phyloP scores from a whole-genome alignment of 257 asterid genomes.

The Jacaranda copaia region DNA sequence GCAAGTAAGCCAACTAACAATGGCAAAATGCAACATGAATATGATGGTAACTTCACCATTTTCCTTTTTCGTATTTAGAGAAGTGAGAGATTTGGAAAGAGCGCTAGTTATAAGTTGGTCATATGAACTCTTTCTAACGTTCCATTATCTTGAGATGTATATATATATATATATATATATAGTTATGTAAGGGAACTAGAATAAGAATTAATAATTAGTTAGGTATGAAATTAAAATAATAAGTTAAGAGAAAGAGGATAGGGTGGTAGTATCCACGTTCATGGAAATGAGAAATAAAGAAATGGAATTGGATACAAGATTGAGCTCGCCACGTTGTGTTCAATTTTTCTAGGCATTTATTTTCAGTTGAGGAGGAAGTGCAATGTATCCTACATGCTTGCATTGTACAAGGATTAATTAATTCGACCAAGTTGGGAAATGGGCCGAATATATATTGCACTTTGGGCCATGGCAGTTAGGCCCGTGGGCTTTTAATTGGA shows the following conservation, averaged over 20 bases:
- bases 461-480: background rate
- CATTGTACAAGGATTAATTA: background rate
- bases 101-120: background rate
- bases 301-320: constrained; percentile 28
- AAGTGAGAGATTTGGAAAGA: background rate
- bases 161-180: constrained; percentile 40
- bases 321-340: constrained; percentile 60
- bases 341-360: background rate
- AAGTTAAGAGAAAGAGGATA: constrained; percentile 15
- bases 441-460: background rate
- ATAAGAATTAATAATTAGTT: background rate
- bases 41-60: constrained; percentile 35
- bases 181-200: constrained; percentile 10
- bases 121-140: background rate
- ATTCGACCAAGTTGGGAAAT: background rate
- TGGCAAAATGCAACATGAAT: constrained; percentile 40
- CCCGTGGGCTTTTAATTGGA: no score
- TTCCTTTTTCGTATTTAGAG: background rate
- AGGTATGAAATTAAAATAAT: constrained; percentile 18
- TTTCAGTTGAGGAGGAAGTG: background rate
- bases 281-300: constrained; percentile 18
- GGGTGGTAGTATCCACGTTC: constrained; percentile 62
- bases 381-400: background rate
- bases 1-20: constrained; percentile 47
- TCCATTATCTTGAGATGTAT: constrained; percentile 25